Evolutionary conservation across 106 monocot genomes (phyloP).

Genomic region (Acanthochlamys bracteata): DNA sequence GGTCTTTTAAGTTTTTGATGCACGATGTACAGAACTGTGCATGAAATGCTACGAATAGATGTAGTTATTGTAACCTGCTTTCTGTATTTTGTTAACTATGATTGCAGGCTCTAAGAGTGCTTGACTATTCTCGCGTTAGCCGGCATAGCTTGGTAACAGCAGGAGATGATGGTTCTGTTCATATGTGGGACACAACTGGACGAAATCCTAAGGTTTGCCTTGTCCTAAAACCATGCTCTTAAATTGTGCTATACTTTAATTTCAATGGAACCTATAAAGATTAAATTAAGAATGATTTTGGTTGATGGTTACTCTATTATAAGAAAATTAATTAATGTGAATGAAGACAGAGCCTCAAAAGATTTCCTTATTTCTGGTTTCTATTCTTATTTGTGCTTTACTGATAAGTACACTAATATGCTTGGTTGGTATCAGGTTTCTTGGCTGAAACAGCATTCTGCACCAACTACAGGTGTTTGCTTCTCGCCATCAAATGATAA

Average conservation of each 20-base stretch:
- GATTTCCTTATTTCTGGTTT: not conserved
- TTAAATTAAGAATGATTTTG: no score
- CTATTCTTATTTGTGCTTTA: not conserved
- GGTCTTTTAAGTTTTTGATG: conserved; percentile 34
- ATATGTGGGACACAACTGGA: conserved; percentile 88
- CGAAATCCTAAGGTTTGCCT: conserved; percentile 67
- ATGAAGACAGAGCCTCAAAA: no score
- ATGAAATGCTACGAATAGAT: no score
- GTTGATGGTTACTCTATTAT: no score
- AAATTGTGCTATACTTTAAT: no score
- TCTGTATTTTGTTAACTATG: conserved; percentile 1
- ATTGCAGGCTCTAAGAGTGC: conserved; percentile 79
- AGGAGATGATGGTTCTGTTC: conserved; percentile 96
- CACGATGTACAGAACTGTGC: not conserved
- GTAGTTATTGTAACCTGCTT: no score
- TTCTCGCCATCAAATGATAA: conserved; percentile 90
- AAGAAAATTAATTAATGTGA: no score
- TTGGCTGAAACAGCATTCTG: conserved; percentile 98
- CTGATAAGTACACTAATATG: not conserved
- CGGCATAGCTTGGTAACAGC: conserved; percentile 86
- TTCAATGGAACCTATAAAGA: no score
- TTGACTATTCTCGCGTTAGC: conserved; percentile 93
- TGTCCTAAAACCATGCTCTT: no score
- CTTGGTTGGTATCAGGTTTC: conserved; percentile 49
- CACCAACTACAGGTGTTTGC: conserved; percentile 87